These are phyloP conservation scores for Leccinum arenicola DNA, from an alignment of 768 basidiomycete species.

Conservation along the genomic window DNA sequence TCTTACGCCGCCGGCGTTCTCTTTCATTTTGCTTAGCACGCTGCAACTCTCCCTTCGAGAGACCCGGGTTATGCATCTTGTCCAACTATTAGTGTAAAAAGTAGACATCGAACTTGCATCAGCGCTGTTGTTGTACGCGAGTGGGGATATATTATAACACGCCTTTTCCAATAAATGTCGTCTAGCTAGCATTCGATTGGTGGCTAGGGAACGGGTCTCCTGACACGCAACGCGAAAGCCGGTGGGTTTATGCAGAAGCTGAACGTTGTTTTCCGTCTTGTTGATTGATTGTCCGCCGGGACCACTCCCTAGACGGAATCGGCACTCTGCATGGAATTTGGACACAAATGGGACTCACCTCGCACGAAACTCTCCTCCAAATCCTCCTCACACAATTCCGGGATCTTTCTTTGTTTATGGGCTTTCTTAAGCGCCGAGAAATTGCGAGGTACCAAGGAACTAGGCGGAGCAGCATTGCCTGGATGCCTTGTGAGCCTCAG, in stretches of 20 bases:
- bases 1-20: conserved; percentile 72
- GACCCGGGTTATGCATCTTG: conserved; percentile 66
- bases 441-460: conserved; percentile 36
- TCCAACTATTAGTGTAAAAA: conserved; percentile 53
- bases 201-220: conserved; percentile 78
- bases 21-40: conserved; percentile 75
- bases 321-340: conserved; percentile 4
- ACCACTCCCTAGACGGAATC: conserved; percentile 61
- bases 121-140: conserved; percentile 13
- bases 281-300: conserved; percentile 98
- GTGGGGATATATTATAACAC: conserved; percentile 35
- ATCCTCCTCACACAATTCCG: conserved; percentile 73
- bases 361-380: conserved; percentile 86
- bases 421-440: conserved; percentile 73
- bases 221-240: conserved; percentile 86
- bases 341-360: conserved; percentile 44
- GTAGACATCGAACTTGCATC: conserved; percentile 12
- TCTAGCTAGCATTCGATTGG: conserved; percentile 78
- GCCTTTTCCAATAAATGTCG: conserved; percentile 74
- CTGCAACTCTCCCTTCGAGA: conserved; percentile 66
- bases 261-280: conserved; percentile 91
- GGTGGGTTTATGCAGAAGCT: conserved; percentile 84
- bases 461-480: conserved; percentile 34
- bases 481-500: conserved; percentile 27
- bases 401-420: conserved; percentile 58